Evolutionary conservation across 306 rosid genomes (phyloP).

Genomic region (Quercus dentata): DNA sequence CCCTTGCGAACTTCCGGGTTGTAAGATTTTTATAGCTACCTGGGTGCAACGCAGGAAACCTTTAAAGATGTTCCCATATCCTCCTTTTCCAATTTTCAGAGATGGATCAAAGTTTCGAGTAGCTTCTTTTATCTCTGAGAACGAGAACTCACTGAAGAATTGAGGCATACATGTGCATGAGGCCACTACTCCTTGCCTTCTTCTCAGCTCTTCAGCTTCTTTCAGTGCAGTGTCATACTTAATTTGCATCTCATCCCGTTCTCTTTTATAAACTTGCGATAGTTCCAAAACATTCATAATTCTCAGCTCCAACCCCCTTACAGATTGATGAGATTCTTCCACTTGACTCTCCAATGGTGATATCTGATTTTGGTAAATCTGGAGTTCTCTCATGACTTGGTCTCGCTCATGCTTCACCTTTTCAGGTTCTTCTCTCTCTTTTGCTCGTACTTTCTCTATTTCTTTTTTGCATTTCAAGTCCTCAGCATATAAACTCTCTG

Average conservation of each 20-base stretch:
- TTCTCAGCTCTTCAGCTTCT: background rate
- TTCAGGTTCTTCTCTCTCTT: no score
- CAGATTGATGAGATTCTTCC: slow-evolving; percentile 40
- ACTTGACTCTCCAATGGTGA: slow-evolving; percentile 51
- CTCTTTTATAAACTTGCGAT: slow-evolving; percentile 49
- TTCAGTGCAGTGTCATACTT: background rate
- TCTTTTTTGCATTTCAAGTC: no score
- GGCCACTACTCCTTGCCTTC: background rate
- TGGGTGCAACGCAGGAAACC: background rate
- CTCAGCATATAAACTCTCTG: no score
- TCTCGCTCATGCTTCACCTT: background rate
- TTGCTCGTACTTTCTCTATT: no score
- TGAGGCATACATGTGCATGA: slow-evolving; percentile 24
- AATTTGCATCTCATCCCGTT: slow-evolving; percentile 21
- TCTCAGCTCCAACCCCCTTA: slow-evolving; percentile 50
- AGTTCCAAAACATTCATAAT: slow-evolving; percentile 43
- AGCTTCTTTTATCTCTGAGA: slow-evolving; percentile 45
- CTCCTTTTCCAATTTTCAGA: slow-evolving; percentile 55
- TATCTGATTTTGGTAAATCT: slow-evolving; percentile 43
- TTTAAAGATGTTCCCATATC: slow-evolving; percentile 28
- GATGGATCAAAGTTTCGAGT: slow-evolving; percentile 39
- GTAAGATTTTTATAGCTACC: background rate
- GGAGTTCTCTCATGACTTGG: slow-evolving; percentile 49
- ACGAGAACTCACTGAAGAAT: slow-evolving; percentile 42
- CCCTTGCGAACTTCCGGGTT: no score